Evolutionary conservation across 176 grass and related monocot genomes (phyloP), one percentile per base, ranked within the genome.

Genomic region (Saccharum spontaneum): DNA sequence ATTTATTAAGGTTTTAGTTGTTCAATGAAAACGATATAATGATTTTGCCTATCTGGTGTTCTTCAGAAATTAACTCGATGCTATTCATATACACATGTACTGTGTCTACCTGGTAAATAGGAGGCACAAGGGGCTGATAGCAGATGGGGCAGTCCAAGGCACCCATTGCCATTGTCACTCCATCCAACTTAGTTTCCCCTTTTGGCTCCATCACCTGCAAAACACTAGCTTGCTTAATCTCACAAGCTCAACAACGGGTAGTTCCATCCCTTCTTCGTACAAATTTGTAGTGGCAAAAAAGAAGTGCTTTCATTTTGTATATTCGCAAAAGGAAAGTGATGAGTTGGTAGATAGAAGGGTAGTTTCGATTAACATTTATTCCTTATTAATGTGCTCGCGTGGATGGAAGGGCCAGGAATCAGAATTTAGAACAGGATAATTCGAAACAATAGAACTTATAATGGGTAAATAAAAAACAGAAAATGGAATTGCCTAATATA

Each of bases 171-270:
- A 69, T 54, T 69, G 6, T 69, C 31, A 81, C 63, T 52, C 44
- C 43, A 1, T 69, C 44, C 64, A 13, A 20, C 15, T 52, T 81
- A 52, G 18, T 52, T 80, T 48, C 77, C 30, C 17, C 39, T 66
- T 80, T 67, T 1, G 7, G 33, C 30, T 52, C 79, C 79, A 81
- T 81, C 64, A 54, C 79, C 45, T 81, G 28, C 11, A 80, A 81
- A 80, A 37, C 30, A 15, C 44, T 68, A 80, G 44, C 10, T 80
- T 50, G 43, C 44, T 69, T 68, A 31, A 14, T n/a, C 49, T 80
- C 28, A 31, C 22, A 45, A 18, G 60, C 38, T 0, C 61, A 65
- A 46, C 14, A 64, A 43, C 22, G 5, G 26, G 61, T 10, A 64
- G 24, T 63, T 41, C 3, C n/a, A 78, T 44, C 57, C 40, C 18